Conservation (phyloP, 2,329 filamentous ascomycete species). For the Calonectria pteridis region DNA sequence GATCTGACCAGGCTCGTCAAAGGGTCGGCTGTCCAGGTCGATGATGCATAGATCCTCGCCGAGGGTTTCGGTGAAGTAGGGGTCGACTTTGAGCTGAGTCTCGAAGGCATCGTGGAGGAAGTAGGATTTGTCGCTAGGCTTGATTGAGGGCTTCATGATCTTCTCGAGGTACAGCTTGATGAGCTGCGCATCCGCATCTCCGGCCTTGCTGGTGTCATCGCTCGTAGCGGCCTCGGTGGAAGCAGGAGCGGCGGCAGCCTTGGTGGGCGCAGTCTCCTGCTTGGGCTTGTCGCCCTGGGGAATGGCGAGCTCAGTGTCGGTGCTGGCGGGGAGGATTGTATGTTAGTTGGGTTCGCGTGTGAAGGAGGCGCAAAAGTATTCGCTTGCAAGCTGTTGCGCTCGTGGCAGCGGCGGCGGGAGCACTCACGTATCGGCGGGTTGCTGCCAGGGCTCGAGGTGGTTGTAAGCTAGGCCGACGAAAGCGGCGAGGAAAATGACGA, state of each 20-base stretch:
- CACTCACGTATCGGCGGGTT: slow-evolving; percentile 41
- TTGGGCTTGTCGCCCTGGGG: slow-evolving; percentile 27
- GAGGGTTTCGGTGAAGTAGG: slow-evolving; percentile 50
- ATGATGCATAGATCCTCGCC: slow-evolving; percentile 59
- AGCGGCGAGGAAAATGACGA: slow-evolving; percentile 49
- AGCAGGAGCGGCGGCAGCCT: neutral
- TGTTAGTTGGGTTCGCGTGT: slow-evolving; percentile 18
- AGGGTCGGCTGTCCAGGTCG: slow-evolving; percentile 58
- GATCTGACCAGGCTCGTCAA: slow-evolving; percentile 51
- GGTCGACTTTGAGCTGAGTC: slow-evolving; percentile 44
- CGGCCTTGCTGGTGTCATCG: neutral
- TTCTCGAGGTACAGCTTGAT: slow-evolving; percentile 50
- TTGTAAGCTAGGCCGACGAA: slow-evolving; percentile 50
- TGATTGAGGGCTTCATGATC: slow-evolving; percentile 47
- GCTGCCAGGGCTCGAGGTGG: slow-evolving; percentile 48
- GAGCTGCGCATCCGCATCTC: slow-evolving; percentile 38
- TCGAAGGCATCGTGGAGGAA: slow-evolving; percentile 50
- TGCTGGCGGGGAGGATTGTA: slow-evolving; percentile 23
- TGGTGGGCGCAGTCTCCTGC: neutral
- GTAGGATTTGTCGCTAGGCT: slow-evolving; percentile 44
- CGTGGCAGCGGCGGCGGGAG: neutral
- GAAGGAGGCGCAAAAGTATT: neutral
- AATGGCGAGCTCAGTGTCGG: slow-evolving; percentile 40
- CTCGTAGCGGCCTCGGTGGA: neutral
- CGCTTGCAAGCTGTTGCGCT: neutral